Percentiles rank a stretch among this genome's conserved stretches.
Evolutionary conservation across 768 basidiomycete species (phyloP).

Genomic region (Gyrodon lividus): DNA sequence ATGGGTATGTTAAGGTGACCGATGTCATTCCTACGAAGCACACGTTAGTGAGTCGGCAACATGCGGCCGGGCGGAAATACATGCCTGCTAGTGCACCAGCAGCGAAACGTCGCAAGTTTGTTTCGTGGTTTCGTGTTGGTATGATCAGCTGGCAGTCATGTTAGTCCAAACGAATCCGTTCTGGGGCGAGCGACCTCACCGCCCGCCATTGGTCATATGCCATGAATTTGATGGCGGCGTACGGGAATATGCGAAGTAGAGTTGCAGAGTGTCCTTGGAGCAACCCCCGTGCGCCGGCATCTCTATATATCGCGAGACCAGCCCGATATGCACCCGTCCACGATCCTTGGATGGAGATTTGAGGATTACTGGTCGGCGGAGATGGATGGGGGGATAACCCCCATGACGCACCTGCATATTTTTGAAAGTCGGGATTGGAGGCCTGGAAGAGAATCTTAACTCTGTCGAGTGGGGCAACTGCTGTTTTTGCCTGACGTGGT

Average conservation of each 20-base stretch:
- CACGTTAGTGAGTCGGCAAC: not conserved
- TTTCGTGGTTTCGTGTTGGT: slow-evolving; percentile 77
- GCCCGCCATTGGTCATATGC: slow-evolving; percentile 86
- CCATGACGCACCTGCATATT: slow-evolving; percentile 77
- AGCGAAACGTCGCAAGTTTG: slow-evolving; percentile 73
- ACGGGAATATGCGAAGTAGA: slow-evolving; percentile 90
- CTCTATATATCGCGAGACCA: slow-evolving; percentile 64
- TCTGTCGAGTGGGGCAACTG: slow-evolving; percentile 92
- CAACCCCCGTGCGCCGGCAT: slow-evolving; percentile 72
- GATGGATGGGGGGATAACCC: slow-evolving; percentile 18
- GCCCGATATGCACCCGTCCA: slow-evolving; percentile 86
- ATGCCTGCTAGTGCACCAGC: slow-evolving; percentile 88
- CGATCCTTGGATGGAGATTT: slow-evolving; percentile 52
- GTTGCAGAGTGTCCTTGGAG: slow-evolving; percentile 98
- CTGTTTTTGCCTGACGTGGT: slow-evolving; percentile 79
- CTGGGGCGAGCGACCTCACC: slow-evolving; percentile 40
- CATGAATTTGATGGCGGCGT: slow-evolving; percentile 97
- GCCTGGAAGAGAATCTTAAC: slow-evolving; percentile 99
- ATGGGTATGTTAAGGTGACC: slow-evolving; percentile 90
- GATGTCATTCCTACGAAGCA: slow-evolving; percentile 68
- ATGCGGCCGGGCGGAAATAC: slow-evolving; percentile 15
- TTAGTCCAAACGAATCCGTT: not conserved
- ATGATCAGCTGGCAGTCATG: slow-evolving; percentile 65
- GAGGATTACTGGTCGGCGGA: slow-evolving; percentile 19
- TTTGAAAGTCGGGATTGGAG: slow-evolving; percentile 90